Percentiles rank a stretch among this genome's conserved stretches.
These are phyloP conservation scores for Saturnispora gosingensis DNA, from an alignment of 805 yeast genomes.

Conservation along the genomic window DNA sequence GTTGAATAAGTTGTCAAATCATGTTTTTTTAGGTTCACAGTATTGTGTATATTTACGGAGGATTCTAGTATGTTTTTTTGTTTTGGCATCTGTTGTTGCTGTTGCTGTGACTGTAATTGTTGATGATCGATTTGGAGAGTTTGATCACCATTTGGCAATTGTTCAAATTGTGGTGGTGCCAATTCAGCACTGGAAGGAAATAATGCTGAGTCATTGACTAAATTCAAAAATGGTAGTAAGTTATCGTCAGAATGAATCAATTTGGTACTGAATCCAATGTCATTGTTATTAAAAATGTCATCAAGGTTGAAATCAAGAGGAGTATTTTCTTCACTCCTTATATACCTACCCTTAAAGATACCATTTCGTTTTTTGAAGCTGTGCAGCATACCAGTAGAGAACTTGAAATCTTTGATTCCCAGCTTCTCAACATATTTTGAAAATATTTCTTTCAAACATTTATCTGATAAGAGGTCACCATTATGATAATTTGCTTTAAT, in stretches of 20 bases:
- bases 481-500: conserved; percentile 13
- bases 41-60: neutral
- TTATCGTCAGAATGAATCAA: conserved; percentile 30
- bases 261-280: conserved; percentile 29
- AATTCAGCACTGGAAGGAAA: neutral
- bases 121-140: neutral
- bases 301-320: conserved; percentile 16
- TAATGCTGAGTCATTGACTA: neutral
- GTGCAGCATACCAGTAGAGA: conserved; percentile 29
- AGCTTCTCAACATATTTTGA: conserved; percentile 12
- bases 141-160: neutral
- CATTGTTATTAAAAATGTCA: conserved; percentile 21
- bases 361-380: conserved; percentile 27
- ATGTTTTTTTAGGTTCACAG: conserved; percentile 12
- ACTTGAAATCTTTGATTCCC: conserved; percentile 21
- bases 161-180: neutral
- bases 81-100: neutral
- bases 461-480: conserved; percentile 22
- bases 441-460: conserved; percentile 18
- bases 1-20: conserved; percentile 16
- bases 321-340: neutral
- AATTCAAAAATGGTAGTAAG: conserved; percentile 11
- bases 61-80: neutral
- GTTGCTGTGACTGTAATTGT: neutral
- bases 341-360: conserved; percentile 14